Base-by-base conservation (phyloP, 345 rosid genomes). In the Streptanthus diversifolius region DNA sequence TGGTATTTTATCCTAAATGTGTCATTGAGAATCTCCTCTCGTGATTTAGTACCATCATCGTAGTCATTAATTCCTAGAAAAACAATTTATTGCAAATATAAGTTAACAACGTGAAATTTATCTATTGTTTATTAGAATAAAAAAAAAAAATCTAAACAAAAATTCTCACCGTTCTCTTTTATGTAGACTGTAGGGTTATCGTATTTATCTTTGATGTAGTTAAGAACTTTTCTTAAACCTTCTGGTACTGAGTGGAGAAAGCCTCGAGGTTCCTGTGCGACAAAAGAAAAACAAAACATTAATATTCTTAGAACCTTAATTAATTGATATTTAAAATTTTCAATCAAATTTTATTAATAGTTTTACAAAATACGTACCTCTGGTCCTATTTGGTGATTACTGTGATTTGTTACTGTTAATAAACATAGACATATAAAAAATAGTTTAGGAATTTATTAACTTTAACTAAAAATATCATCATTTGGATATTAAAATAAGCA, bases 81-180 rank as follows among this genome's bases (percentile, higher is more conserved):
- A 15, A 4, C n/a, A 32, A 7, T 33, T 35, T 51, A 22, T 22
- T 5, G 8, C 5, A 33, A 11, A 33, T 22, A 57, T 33, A 57
- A 33, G n/a, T 57, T 57, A 57, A 57, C n/a, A 33, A 56, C 40
- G 25, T 17, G 15, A 33, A 32, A 17, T 19, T 10, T 33, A 4
- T 57, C 1, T n/a, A 3, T 8, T 56, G 32, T 40, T 27, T 33
- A 55, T 15, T 11, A 63, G 12, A 7, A 47, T 3, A 21, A 3
- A 19, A 11, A 12, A 17, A 5, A 15, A 52, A 12, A 22, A 5
- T 51, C 3, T 48, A 53, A 55, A 55, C 12, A 29, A 55, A 53
- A 15, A 52, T 13, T n/a, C 58, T 59, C 19, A 72, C 91, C 91
- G 21, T 84, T 87, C 48, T 84, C 91, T 39, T 82, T 83, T 19